Percentiles rank a stretch among this genome's conserved stretches.
phyloP scores from a whole-genome alignment of 345 rosid species.

The Salix caprea region DNA sequence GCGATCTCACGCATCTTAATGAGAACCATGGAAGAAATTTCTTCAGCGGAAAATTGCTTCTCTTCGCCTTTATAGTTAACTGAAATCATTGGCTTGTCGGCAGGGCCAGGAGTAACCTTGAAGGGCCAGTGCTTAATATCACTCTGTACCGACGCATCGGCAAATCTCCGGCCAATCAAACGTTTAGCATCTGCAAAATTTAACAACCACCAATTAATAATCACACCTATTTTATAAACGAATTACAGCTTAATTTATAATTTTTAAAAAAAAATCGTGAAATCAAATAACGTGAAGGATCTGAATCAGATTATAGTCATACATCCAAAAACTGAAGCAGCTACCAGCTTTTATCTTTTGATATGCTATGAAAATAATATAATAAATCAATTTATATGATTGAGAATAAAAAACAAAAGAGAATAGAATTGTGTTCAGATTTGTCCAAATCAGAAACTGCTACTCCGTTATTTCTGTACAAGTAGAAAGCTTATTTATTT shows the following conservation, averaged over 20 bases:
- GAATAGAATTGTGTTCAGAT: background rate
- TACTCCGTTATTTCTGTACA: background rate
- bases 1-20: slow-evolving; percentile 18
- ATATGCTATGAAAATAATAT: background rate
- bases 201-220: background rate
- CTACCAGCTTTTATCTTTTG: background rate
- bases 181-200: slow-evolving; percentile 23
- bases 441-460: background rate
- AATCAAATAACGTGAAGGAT: background rate
- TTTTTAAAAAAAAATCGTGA: background rate
- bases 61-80: slow-evolving; percentile 13
- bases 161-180: slow-evolving; percentile 27
- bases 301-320: background rate
- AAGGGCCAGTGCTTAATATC: slow-evolving; percentile 30
- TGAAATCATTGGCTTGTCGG: slow-evolving; percentile 31
- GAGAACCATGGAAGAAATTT: slow-evolving; percentile 14
- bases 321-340: background rate
- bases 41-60: slow-evolving; percentile 11
- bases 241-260: no score
- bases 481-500: no score
- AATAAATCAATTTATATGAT: background rate
- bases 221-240: background rate
- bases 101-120: slow-evolving; percentile 22
- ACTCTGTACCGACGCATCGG: slow-evolving; percentile 20
- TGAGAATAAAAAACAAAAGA: background rate